Evolutionary conservation across 805 yeast species (phyloP).

Genomic region (Candida ortonii): DNA sequence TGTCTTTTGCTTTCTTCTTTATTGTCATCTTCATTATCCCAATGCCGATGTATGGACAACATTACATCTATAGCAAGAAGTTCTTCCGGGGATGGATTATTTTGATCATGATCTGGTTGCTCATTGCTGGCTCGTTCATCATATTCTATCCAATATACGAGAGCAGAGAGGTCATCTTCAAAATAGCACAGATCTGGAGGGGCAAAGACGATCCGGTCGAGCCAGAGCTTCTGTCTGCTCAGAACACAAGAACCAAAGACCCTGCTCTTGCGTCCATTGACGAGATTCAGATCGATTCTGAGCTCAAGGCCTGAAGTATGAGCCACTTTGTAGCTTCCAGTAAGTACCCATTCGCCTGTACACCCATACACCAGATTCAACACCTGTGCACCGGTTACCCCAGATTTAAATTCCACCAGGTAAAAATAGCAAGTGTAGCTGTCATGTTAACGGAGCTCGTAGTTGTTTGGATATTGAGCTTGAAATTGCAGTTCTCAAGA

Average conservation of each 20-base stretch:
- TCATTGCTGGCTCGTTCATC: conserved; percentile 32
- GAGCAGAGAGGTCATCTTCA: conserved; percentile 26
- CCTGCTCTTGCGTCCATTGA: too few species aligned
- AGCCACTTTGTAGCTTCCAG: too few species aligned
- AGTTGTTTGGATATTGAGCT: too few species aligned
- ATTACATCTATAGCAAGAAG: conserved; percentile 31
- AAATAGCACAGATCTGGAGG: conserved; percentile 13
- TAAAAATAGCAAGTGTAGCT: too few species aligned
- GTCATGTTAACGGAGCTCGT: too few species aligned
- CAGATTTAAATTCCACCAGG: too few species aligned
- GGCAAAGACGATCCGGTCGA: conserved; percentile 18
- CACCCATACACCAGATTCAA: too few species aligned
- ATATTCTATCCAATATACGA: conserved; percentile 34
- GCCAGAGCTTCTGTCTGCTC: conserved; percentile 18
- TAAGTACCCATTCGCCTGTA: too few species aligned
- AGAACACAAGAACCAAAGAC: conserved; percentile 11
- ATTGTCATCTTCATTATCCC: conserved; percentile 30
- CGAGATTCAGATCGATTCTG: conserved; percentile 4
- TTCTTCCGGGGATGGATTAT: conserved; percentile 36
- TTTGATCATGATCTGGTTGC: conserved; percentile 35
- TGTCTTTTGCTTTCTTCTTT: conserved; percentile 27
- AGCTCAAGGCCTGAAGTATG: too few species aligned
- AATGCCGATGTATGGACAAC: conserved; percentile 33
- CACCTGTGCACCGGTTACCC: too few species aligned
- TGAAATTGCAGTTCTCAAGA: too few species aligned